Percentiles rank a stretch among this genome's conserved stretches.
phyloP scores from a whole-genome alignment of 2,329 filamentous ascomycete species.

The Ascochyta lentis region DNA sequence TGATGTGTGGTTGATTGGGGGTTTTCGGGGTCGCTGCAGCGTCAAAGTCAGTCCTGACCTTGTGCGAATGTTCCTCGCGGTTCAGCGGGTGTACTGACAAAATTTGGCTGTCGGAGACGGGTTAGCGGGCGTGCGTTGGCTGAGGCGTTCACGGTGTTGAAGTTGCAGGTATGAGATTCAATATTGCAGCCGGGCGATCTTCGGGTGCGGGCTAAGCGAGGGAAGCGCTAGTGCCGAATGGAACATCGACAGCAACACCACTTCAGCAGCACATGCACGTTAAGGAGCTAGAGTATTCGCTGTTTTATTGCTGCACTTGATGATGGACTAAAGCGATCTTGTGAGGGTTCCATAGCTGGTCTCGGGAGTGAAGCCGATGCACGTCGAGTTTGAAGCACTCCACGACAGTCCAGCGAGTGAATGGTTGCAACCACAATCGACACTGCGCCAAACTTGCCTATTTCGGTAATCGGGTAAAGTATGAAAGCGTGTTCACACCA shows the following conservation, averaged over 20 bases:
- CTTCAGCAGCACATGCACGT: background rate
- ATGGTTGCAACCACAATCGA: background rate
- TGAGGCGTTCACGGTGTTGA: conserved; percentile 36
- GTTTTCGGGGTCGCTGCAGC: conserved; percentile 34
- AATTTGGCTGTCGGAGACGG: conserved; percentile 33
- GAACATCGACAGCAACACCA: background rate
- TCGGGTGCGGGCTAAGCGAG: conserved; percentile 37
- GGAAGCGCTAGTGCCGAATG: conserved; percentile 8
- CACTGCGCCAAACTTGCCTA: background rate
- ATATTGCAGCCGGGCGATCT: conserved; percentile 35
- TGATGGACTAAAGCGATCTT: too few relatives aligned
- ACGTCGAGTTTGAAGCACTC: background rate
- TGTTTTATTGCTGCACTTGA: too few relatives aligned
- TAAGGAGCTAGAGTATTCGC: too few relatives aligned
- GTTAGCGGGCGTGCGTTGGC: conserved; percentile 36
- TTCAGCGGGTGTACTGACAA: conserved; percentile 26
- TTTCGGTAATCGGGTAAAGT: background rate
- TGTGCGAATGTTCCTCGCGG: background rate
- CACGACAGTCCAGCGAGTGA: background rate
- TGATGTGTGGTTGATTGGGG: conserved; percentile 59
- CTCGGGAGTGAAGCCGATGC: background rate
- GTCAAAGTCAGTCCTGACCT: conserved; percentile 20
- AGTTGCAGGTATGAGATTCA: conserved; percentile 24
- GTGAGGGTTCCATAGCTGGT: background rate
- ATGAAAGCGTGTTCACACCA: background rate